Evolutionary conservation across 129 eudicot genomes (phyloP), one percentile per base, ranked within the genome.

Genomic region (Arctium lappa): DNA sequence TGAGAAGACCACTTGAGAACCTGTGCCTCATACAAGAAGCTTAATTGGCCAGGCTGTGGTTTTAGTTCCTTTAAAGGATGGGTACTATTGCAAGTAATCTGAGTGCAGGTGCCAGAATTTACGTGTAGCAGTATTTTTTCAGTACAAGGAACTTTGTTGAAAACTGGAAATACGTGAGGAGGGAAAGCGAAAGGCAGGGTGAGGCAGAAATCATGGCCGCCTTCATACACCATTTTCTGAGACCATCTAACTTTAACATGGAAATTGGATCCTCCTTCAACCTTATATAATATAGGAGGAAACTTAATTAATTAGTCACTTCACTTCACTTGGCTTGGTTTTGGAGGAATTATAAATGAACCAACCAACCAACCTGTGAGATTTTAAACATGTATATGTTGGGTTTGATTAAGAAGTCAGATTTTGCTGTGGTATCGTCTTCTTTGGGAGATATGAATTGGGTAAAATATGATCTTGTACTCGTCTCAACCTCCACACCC

Each of bases 171-270:
- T 72, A 93, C 97, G 80, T 91, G 82, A 5, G 79, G 75, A 2
- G 97, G 99, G 85, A 91, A 93, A 82, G 89, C 89, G 83, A 96
- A 96, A 3, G 99, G 99, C 74, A 96, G 44, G 74, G 68, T 44
- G 56, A 96, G 91, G 76, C 89, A 71, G 79, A 91, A 91, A 15
- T 79, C 85, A 46, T 92, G 87, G 77, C 89, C 89, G 77, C 89
- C 89, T 77, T 89, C 88, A 83, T 90, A 91, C 73, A 79, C 39
- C 84, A 96, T 72, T 85, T 89, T 93, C 86, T 93, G 98, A 37
- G 95, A 90, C 95, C 98, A 96, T 69, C 92, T 80, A 34, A 73
- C 91, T 86, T 89, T 90, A 48, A 93, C 87, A 30, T 83, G 81
- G 27, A 96, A 71, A 46, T 50, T 53, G 4, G 96, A 86, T 73